Conservation (phyloP, 352 stramenopile species). For the Phytophthora meadii region DNA sequence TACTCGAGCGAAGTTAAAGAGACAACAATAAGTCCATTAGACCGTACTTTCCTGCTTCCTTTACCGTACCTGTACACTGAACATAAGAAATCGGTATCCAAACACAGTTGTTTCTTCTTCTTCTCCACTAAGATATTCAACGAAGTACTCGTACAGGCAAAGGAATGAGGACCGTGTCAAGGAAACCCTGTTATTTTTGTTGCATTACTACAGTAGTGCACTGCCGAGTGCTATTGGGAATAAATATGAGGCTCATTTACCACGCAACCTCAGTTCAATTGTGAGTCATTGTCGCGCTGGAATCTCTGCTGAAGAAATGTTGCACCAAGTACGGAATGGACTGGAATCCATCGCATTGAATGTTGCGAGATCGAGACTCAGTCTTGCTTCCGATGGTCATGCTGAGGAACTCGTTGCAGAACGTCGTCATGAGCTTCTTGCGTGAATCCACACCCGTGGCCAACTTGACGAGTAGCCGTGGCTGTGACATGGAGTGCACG, state of each 20-base stretch:
- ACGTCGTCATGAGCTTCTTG: constrained; percentile 55
- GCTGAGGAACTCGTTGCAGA: constrained; percentile 56
- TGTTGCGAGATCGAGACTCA: constrained; percentile 32
- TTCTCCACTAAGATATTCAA: too few species aligned
- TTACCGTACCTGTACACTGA: not conserved
- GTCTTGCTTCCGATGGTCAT: constrained; percentile 46
- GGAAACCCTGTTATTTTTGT: too few species aligned
- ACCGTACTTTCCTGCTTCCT: constrained; percentile 5
- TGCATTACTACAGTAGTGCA: too few species aligned
- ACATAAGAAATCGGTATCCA: not conserved
- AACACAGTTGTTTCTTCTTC: too few species aligned
- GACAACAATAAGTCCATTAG: constrained; percentile 45
- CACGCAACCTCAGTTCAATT: constrained; percentile 34
- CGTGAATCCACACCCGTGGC: constrained; percentile 42
- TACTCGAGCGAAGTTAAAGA: constrained; percentile 33
- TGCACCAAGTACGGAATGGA: constrained; percentile 54
- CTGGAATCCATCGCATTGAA: constrained; percentile 47
- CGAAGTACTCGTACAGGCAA: too few species aligned
- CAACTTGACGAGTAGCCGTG: constrained; percentile 55
- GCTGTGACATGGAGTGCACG: constrained; percentile 57
- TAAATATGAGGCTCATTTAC: too few species aligned
- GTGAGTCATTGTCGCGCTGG: not conserved
- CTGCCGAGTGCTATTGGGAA: too few species aligned
- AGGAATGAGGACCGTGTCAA: too few species aligned
- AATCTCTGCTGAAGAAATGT: constrained; percentile 43